phyloP scores from a whole-genome alignment of 1,284 basidiomycete species.

The Ustilago nuda region DNA sequence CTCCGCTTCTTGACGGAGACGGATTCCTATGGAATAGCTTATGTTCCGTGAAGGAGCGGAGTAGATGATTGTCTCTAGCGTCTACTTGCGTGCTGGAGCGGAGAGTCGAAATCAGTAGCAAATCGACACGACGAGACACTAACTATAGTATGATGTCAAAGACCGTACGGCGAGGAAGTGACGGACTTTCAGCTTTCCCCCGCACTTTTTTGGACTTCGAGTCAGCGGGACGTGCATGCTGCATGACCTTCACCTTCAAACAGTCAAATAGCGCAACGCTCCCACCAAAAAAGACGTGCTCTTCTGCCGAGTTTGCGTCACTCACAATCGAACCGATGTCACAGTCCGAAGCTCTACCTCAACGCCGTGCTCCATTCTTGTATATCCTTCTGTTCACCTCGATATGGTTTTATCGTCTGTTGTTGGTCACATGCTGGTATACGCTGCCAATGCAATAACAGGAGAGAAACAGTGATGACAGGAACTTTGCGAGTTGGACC shows the following conservation, averaged over 20 bases:
- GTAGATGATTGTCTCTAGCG: no score
- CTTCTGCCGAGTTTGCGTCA: conserved; percentile 30
- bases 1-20: background rate
- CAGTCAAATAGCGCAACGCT: conserved; percentile 24
- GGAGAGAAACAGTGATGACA: background rate
- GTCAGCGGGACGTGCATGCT: conserved; percentile 12
- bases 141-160: background rate
- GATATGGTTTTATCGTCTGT: background rate
- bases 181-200: conserved; percentile 9
- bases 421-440: background rate
- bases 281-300: conserved; percentile 28
- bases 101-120: no score
- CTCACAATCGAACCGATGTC: background rate
- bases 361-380: background rate
- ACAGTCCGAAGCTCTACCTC: background rate
- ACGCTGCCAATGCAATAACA: background rate
- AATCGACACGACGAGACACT: no score
- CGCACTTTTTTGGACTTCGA: conserved; percentile 8
- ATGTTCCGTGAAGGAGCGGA: no score
- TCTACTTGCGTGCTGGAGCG: no score
- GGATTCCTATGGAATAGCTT: no score
- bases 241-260: background rate
- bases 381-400: background rate
- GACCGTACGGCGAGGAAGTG: background rate
- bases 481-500: background rate